Evolutionary conservation across 768 basidiomycete genomes (phyloP), one percentile per base, ranked within the genome.

Genomic region (Arthromyces matolae): DNA sequence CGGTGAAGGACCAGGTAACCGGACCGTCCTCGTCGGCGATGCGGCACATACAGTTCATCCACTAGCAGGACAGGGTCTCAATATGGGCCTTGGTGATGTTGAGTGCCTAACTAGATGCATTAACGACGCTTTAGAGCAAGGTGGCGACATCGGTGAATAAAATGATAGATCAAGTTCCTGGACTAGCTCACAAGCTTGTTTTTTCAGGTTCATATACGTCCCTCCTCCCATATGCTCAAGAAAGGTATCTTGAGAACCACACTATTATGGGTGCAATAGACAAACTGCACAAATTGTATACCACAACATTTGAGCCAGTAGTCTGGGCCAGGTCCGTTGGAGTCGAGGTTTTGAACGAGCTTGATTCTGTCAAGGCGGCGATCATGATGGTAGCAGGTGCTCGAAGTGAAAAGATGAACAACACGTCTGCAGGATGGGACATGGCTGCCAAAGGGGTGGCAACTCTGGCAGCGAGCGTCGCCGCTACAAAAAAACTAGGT

Each of bases 31-130:
- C 7, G 80, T 98, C 1, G 96, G 96, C 2, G 96, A 99, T 66
- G 94, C 95, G 1, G 96, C 94, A 14, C 96, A 98, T 60, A 91
- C 90, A 0, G 73, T 93, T 1, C 95, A 98, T 61, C 95, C 96
- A 1, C 79, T 98, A 22, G 95, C 94, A 0, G 96, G 96, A 2
- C 95, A 98, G 63, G 96, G 95, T 0, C 73, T 98, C 33, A 98
- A 99, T 64, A 71, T 95, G 61, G 96, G 95, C n/a, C 71, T 99
- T 23, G 85, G 74, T 1, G 95, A 99, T 62, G 90, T 86, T 3
- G 77, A 85, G 59, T 77, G 77, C 47, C 77, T 99, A 12, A 71
- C 82, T 1, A 72, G 75, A 38, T 81, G 81, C 54, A 80, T 97
- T 29, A 67, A 81, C 25, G 59, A 69, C 5, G 76, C 84, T 0